Evolutionary conservation across 345 rosid genomes (phyloP), one percentile per base, ranked within the genome.

Genomic region (Cardiospermum halicacabum): DNA sequence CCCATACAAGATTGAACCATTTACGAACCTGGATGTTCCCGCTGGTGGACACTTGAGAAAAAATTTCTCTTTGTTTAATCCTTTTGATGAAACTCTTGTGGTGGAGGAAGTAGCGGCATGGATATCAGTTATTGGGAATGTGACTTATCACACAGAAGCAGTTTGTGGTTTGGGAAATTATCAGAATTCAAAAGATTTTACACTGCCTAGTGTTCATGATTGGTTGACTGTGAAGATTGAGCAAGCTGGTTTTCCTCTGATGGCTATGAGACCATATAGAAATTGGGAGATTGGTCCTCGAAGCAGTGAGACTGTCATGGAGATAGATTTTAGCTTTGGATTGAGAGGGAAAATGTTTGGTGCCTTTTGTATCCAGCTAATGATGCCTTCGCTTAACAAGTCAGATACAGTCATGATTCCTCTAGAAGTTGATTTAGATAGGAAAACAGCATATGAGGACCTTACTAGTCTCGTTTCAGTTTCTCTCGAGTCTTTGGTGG

Each of bases 1-100:
- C 10, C 90, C 86, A 5, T 82, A 80, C 69, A 82, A 69, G 66
- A 73, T 81, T 70, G 72, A 67, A 69, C 81, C 85, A 57, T 60
- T 81, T 55, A 21, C 70, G 43, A 71, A 71, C 55, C 53, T 69
- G 25, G 83, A 72, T 65, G 60, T 61, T 69, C 73, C 80, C 49
- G 70, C 73, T 13, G 49, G 69, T 37, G 83, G 89, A 60, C 73
- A 65, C 64, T 43, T 76, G 72, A 78, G 70, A 37, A 81, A 79
- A 78, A 80, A 74, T 43, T 70, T 88, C 60, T 88, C 91, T 59
- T 58, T 88, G 75, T 83, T 62, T 58, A 88, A 88, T 75, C 89
- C 87, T 63, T 80, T 78, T 21, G 73, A 75, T 75, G 95, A 88
- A 72, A 70, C 69, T 62, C 60, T 85, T 43, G 67, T 30, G 2